Percentiles rank a stretch among this genome's conserved stretches.
Conservation (phyloP, 108 stramenopile species). For the Cyclotella sp. region DNA sequence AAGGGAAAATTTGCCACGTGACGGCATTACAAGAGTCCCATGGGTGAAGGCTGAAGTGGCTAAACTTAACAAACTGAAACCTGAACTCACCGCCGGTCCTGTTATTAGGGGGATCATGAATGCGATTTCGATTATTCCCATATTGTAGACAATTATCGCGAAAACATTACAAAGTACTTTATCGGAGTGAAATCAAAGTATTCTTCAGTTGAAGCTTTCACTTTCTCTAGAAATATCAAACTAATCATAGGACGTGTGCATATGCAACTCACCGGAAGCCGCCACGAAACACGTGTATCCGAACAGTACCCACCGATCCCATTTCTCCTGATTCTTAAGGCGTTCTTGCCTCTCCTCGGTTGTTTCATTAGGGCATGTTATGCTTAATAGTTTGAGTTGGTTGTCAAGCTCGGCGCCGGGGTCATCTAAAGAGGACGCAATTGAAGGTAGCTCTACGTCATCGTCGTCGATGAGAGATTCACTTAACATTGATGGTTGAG, state of each 20-base stretch:
- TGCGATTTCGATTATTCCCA: constrained; percentile 24
- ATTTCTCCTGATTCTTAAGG: constrained; percentile 14
- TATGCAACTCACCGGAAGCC: constrained; percentile 16
- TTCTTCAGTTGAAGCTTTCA: neutral
- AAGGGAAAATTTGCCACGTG: neutral
- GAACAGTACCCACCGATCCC: constrained; percentile 22
- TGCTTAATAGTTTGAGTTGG: neutral
- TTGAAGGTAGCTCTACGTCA: constrained; percentile 14
- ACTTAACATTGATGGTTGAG: neutral
- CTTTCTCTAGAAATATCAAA: neutral
- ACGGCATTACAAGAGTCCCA: neutral
- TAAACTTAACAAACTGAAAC: neutral
- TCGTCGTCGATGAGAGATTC: constrained; percentile 15
- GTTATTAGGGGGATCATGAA: constrained; percentile 21
- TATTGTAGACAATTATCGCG: constrained; percentile 18
- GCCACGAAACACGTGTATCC: constrained; percentile 25
- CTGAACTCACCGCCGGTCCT: constrained; percentile 15
- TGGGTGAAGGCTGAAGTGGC: too few species aligned
- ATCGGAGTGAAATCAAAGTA: neutral
- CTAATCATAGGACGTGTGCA: neutral
- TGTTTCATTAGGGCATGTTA: constrained; percentile 12
- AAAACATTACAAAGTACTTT: constrained; percentile 20
- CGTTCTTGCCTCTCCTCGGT: constrained; percentile 12
- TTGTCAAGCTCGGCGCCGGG: constrained; percentile 6
- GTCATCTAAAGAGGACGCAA: neutral